Percentiles rank a stretch among this genome's conserved stretches.
phyloP scores from a whole-genome alignment of 805 yeast species.

The Saturnispora diversa region DNA sequence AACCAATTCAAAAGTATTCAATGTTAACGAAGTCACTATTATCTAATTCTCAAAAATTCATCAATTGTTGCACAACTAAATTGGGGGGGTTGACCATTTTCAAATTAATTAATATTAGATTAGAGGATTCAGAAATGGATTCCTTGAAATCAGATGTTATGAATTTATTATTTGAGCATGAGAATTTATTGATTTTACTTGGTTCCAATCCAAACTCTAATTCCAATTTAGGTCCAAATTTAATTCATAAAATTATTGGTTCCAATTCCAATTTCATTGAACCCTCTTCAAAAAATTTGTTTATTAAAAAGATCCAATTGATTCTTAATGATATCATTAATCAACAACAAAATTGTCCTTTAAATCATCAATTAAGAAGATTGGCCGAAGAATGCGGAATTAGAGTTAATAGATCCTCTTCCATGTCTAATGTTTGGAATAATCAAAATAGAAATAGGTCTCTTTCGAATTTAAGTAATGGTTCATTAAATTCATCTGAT shows the following conservation, averaged over 20 bases:
- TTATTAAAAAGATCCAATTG: conserved; percentile 53
- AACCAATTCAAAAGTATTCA: conserved; percentile 45
- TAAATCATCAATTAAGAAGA: conserved; percentile 70
- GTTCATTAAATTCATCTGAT: not conserved
- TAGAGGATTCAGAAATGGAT: conserved; percentile 23
- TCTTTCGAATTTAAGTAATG: conserved; percentile 3
- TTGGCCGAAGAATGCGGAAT: conserved; percentile 90
- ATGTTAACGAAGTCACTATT: conserved; percentile 35
- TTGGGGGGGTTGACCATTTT: conserved; percentile 76
- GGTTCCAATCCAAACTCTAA: not conserved
- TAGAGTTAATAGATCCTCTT: conserved; percentile 15
- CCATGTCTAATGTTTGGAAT: conserved; percentile 7
- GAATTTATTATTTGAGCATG: conserved; percentile 3
- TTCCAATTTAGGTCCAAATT: conserved; percentile 46
- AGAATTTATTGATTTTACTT: not conserved
- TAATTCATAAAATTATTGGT: conserved; percentile 70
- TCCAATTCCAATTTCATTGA: conserved; percentile 65
- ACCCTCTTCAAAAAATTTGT: conserved; percentile 45
- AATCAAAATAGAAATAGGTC: conserved; percentile 7
- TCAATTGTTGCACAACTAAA: conserved; percentile 36
- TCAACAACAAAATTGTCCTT: conserved; percentile 50
- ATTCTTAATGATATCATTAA: conserved; percentile 50
- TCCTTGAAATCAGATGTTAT: conserved; percentile 19
- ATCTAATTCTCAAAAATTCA: conserved; percentile 12
- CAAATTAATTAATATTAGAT: conserved; percentile 45